A percentile compares a stretch with the other conserved stretches of the same genome.
Evolutionary conservation across 768 basidiomycete species (phyloP).

Genomic region (Phanerodontia chrysosporium): DNA sequence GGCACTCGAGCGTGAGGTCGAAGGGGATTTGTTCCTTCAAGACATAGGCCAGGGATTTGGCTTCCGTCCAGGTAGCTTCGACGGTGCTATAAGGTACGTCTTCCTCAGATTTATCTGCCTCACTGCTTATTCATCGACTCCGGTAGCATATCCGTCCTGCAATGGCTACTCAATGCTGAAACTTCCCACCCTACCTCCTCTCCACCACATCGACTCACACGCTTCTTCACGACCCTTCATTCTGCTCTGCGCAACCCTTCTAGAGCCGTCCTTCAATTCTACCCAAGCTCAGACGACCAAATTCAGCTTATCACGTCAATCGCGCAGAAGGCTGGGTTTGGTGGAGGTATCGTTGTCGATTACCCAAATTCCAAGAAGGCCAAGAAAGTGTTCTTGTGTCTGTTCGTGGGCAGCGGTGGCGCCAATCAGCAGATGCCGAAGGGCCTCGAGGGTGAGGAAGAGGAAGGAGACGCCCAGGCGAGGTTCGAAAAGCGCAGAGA

Average conservation of each 20-base stretch:
- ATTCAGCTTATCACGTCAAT: conserved; percentile 90
- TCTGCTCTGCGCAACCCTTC: conserved; percentile 83
- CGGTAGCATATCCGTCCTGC: conserved; percentile 90
- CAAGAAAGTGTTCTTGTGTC: conserved; percentile 88
- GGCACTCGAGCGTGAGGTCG: conserved; percentile 90
- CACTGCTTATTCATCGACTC: neutral
- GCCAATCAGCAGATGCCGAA: conserved; percentile 58
- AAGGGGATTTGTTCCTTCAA: conserved; percentile 93
- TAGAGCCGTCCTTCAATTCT: conserved; percentile 88
- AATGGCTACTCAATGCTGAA: conserved; percentile 98
- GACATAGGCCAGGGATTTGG: conserved; percentile 99
- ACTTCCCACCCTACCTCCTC: conserved; percentile 86
- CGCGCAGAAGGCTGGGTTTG: conserved; percentile 93
- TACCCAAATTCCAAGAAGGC: conserved; percentile 97
- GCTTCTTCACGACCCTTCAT: conserved; percentile 91
- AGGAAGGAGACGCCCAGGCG: conserved; percentile 47
- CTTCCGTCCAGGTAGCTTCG: conserved; percentile 94
- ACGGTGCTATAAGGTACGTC: conserved; percentile 94
- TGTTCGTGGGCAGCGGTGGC: conserved; percentile 83
- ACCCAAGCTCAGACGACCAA: conserved; percentile 96
- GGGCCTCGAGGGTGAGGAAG: conserved; percentile 67
- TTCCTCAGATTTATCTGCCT: neutral
- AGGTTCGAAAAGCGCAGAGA: conserved; percentile 79
- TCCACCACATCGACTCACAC: conserved; percentile 77
- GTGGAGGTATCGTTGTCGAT: conserved; percentile 94